Evolutionary conservation across 371 early-diverging fungal species (phyloP), one percentile per base, ranked within the genome.

Genomic region (Mortierella sp.): DNA sequence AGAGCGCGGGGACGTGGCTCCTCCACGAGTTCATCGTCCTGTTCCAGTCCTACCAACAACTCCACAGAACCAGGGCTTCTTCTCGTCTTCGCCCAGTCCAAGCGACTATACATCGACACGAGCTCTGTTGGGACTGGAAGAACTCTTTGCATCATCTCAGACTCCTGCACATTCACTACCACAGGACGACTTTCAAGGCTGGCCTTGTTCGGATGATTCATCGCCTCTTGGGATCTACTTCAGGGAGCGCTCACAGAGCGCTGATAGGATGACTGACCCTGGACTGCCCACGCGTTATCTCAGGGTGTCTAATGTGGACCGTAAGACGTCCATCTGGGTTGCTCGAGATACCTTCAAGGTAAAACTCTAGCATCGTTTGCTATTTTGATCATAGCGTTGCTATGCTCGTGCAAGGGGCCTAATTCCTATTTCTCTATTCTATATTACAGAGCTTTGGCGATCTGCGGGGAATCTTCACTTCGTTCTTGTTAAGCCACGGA

Each of bases 291-390:
- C 86, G 4, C 82, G 86, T 21, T 80, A 72, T 52, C 48, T 86
- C 3, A 77, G 77, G 31, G 76, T 86, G 14, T 73, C 76, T 3
- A 80, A 80, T 47, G 75, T 80, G 10, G 48, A 80, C n/a, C 70
- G 57, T 31, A 63, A 77, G 31, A 78, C 80, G 68, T 80, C 86
- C 2, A 82, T 80, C 42, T 82, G 80, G 82, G 58, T 28, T 0
- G 82, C 78, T 0, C 79, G 82, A 48, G 80, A 82, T 21, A 76
- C 76, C 4, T 65, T 82, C 52, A 82, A 80, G 86, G 82, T 82
- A 70, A n/a, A 9, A 14, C 44, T 2, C 8, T 63, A 14, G 50
- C 3, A 8, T 14, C 55, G 26, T 47, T 13, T 13, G n/a, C 6
- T 14, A 16, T 21, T 65, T 58, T 24, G 42, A 38, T 38, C 42